Base-by-base conservation (phyloP, 73 alveolate species). In the Paramecium tetraurelia region DNA sequence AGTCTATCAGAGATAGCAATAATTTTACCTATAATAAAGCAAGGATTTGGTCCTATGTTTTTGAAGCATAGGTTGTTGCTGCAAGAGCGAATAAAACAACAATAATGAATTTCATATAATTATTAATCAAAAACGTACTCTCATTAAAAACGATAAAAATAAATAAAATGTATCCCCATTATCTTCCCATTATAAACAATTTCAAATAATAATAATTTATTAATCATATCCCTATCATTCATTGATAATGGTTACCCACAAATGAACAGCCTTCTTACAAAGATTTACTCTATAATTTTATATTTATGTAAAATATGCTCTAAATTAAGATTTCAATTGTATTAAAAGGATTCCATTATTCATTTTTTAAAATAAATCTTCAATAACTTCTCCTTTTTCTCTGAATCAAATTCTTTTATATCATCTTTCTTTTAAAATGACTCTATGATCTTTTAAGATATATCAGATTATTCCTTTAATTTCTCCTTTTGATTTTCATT, bases 301-400 rank as follows among this genome's bases (percentile, higher is more conserved):
- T 0, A 53, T 53, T 53, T 3, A 16, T 4, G 0, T n/a, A 5
- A 36, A 5, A 75, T 75, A 36, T 41, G 18, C 38, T 63, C 1
- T 20, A 1, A 75, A 18, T 40, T 63, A 86, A 24, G 83, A 86
- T 75, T 97, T 92, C 99, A 98, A 96, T 76, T 96, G 76, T 24
- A 92, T 87, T 7, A 97, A 95, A 7, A 98, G 97, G 38, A 96
- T 92, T 10, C 99, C 98, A 53, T 97, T 70, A 76, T 97, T 97
- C 98, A 96, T 97, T 85, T 97, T 97, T 16, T 58, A 71, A 97
- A 97, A 85, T 95, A 53, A 7, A 97, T 85, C 41, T 98, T 93
- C 10, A 97, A 85, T 31, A 97, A 94, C 46, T 97, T 86, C 36
- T 97, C 99, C 84, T 97, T 90, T 77, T 97, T 98, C 83, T 97